Conservation (phyloP, 2,329 filamentous ascomycete species). For the Herpotrichia juniperi region DNA sequence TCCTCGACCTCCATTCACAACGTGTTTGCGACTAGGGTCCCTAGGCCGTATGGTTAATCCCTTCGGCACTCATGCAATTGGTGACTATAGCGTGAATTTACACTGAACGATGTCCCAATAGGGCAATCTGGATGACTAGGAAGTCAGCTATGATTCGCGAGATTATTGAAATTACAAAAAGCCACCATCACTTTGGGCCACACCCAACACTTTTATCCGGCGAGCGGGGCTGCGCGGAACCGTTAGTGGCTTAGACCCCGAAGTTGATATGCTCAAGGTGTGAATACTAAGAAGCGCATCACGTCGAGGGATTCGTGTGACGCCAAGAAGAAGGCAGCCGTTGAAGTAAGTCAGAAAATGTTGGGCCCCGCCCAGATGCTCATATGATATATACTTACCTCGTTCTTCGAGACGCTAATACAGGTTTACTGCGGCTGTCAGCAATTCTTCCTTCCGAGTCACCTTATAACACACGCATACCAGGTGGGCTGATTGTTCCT, state of each 20-base stretch:
- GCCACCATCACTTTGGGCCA: constrained; percentile 15
- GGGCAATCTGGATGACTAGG: constrained; percentile 15
- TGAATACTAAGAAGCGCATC: constrained; percentile 3
- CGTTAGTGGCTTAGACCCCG: constrained; percentile 24
- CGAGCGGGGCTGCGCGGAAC: constrained; percentile 34
- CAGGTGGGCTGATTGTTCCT: too few species aligned
- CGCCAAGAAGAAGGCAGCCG: background rate
- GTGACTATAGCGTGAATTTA: constrained; percentile 16
- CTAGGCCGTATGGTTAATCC: constrained; percentile 5
- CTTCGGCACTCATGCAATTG: constrained; percentile 22
- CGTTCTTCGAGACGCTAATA: constrained; percentile 4
- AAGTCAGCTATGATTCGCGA: constrained; percentile 24
- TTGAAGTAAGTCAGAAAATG: background rate
- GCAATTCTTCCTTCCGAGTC: constrained; percentile 2
- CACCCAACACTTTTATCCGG: constrained; percentile 36
- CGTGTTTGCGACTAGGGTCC: constrained; percentile 8
- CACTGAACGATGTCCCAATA: constrained; percentile 21
- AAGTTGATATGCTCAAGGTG: constrained; percentile 10
- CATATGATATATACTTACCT: background rate
- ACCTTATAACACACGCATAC: background rate
- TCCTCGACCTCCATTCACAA: constrained; percentile 10
- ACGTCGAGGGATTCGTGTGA: background rate
- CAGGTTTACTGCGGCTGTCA: constrained; percentile 16
- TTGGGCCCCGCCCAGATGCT: background rate
- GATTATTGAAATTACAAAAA: constrained; percentile 8